Percentiles rank a stretch among this genome's conserved stretches.
These are phyloP conservation scores for Apophysomyces variabilis DNA, from an alignment of 371 early-diverging fungal genomes.

Conservation along the genomic window DNA sequence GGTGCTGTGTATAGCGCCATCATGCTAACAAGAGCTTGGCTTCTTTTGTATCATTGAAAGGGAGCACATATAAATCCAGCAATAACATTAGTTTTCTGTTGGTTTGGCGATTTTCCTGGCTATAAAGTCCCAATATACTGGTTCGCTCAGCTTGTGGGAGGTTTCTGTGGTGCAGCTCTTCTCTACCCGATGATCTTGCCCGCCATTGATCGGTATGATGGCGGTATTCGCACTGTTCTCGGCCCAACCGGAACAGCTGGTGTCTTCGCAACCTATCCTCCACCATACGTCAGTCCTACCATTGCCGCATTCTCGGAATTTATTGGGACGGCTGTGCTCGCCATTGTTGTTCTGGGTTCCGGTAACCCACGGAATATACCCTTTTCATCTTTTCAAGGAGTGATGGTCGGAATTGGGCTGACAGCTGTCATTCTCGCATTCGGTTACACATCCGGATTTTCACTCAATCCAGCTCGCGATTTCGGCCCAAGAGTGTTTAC, in stretches of 20 bases:
- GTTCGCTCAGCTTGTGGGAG: constrained; percentile 69
- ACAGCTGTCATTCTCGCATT: constrained; percentile 47
- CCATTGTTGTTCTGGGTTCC: constrained; percentile 72
- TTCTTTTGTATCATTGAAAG: constrained; percentile 25
- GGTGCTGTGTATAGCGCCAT: not conserved
- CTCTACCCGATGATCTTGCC: constrained; percentile 62
- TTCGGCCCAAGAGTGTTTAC: constrained; percentile 89
- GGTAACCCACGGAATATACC: constrained; percentile 75
- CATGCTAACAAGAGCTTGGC: not conserved
- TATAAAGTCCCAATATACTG: constrained; percentile 66
- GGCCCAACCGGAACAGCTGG: constrained; percentile 65
- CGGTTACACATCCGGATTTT: constrained; percentile 80
- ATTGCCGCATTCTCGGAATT: constrained; percentile 77
- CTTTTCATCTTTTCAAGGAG: constrained; percentile 62
- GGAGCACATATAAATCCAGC: constrained; percentile 86
- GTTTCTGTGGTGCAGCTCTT: constrained; percentile 73
- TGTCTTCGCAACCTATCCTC: constrained; percentile 74
- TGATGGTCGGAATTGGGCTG: constrained; percentile 66
- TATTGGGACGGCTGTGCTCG: constrained; percentile 75
- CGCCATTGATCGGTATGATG: constrained; percentile 62
- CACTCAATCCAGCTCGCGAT: constrained; percentile 90
- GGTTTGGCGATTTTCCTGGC: constrained; percentile 70
- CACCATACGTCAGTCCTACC: constrained; percentile 53
- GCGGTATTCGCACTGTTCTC: constrained; percentile 58
- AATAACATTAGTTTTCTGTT: constrained; percentile 70